Evolutionary conservation across 2,329 filamentous ascomycete genomes (phyloP).

Genomic region (Akanthomyces muscarius): DNA sequence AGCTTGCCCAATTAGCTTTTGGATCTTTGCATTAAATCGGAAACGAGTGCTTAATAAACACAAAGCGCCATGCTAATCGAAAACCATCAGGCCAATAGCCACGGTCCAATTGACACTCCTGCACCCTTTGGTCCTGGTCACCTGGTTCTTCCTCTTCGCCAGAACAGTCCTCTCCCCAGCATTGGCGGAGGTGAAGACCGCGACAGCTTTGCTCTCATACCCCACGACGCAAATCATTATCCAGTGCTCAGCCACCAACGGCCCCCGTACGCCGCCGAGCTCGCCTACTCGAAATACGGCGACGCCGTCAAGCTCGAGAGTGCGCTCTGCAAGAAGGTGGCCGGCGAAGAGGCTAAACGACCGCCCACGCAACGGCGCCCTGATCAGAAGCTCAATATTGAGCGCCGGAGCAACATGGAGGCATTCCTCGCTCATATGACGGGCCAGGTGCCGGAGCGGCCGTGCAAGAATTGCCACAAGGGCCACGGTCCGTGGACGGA

Average conservation of each 20-base stretch:
- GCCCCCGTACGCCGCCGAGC: constrained; percentile 38
- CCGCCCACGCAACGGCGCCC: constrained; percentile 49
- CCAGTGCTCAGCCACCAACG: background rate
- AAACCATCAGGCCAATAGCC: constrained; percentile 18
- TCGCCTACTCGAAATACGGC: constrained; percentile 47
- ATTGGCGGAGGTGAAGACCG: background rate
- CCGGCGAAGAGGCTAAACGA: constrained; percentile 45
- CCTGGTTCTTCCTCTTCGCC: background rate
- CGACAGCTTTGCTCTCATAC: background rate
- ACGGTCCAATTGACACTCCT: constrained; percentile 10
- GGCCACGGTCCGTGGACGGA: constrained; percentile 56
- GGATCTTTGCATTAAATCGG: background rate
- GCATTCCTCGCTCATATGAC: constrained; percentile 55
- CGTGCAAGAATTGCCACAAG: constrained; percentile 58
- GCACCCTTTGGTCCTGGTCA: background rate
- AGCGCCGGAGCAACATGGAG: constrained; percentile 57
- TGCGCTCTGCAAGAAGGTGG: constrained; percentile 51
- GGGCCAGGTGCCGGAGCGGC: constrained; percentile 43
- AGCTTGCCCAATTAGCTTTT: background rate
- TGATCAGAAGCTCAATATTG: constrained; percentile 52
- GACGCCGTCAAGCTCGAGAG: constrained; percentile 46
- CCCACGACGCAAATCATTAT: background rate
- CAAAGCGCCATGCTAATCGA: background rate
- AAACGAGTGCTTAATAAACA: background rate
- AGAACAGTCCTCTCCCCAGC: background rate